Evolutionary conservation across 306 rosid genomes (phyloP), one percentile per base, ranked within the genome.

Genomic region (Arachis stenosperma): DNA sequence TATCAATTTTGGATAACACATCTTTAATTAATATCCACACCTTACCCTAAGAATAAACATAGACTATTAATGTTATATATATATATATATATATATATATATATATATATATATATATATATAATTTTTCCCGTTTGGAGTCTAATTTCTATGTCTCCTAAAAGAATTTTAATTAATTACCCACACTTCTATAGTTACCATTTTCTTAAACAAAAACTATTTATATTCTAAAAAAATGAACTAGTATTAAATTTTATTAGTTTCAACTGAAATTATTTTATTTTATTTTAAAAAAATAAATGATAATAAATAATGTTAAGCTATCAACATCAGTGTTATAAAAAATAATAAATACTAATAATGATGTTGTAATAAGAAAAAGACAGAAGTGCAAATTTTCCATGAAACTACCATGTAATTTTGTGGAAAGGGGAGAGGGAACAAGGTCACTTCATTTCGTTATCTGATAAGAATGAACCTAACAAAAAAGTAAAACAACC

Each of bases 371-470:
- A 9, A 2, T 0, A 10, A 37, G 22, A 54, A 15, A 9, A 54
- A n/a, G 22, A 54, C 7, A n/a, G 7, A 41, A 3, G 0, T 57
- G 22, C 61, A 75, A 75, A 57, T 4, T 58, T 81, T 81, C 86
- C 75, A 43, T 17, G 86, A 81, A 85, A 70, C 7, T 79, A 8
- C 86, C 41, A 1, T 7, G 82, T 48, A 40, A 51, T 53, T 69
- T 39, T 47, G 59, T 33, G 73, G 84, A 79, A 77, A 79, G 17
- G 27, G 70, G 54, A 14, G 33, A 14, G 42, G 52, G 30, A 73
- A 50, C 15, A 61, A 1, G 42, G 55, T 64, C 17, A 1, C 48
- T 33, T 55, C 30, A 40, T 56, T 17, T 6, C 15, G 3, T 54
- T 10, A 22, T 53, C 37, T 33, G 37, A 51, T 51, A 11, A 47